Evolutionary conservation across 2,329 filamentous ascomycete species (phyloP), one percentile per base, ranked within the genome.

Genomic region (Seiridium cupressi): DNA sequence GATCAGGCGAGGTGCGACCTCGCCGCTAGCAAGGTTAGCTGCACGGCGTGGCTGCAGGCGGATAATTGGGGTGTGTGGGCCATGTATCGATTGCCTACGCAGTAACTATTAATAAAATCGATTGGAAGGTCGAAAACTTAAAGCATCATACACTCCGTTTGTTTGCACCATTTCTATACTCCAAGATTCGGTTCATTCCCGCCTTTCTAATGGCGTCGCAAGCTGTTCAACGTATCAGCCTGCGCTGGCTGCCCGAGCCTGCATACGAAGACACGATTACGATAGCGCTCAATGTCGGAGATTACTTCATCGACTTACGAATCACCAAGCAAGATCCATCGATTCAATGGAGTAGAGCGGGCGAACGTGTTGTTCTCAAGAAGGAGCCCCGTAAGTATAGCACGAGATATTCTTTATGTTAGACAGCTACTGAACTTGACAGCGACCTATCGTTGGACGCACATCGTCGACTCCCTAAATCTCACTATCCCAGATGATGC

Each of bases 361-460:
- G 66, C 26, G 65, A 68, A 46, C 40, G 64, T 1, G 65, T 58
- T 13, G 35, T 59, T 9, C 57, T 68, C 11, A 63, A 62, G 48
- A 46, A 63, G 5, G 58, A 63, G 38, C 66, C 65, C 32, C 60
- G 65, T 66, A 60, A 9, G 51, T 47, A 8, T 26, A 44, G 54
- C 18, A 9, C 36, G 18, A 18, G 18, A 35, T 13, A 3, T 18
- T 38, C 36, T 2, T 34, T 48, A 10, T 47, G 9, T 5, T 34
- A 68, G 64, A 62, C 13, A 67, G 35, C 9, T 18, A 18, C 44
- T 13, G 32, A 40, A 40, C 26, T 13, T 3, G 9, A 8, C 34
- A 68, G 66, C 62, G 18, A 68, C 66, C 1, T 68, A 60, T 40
- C 63, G 62, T 54, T 68, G 65, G 66, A 67, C 66, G 9, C 66